These are phyloP conservation scores for Aspergillus caelatus DNA, from an alignment of 2,329 filamentous ascomycete genomes.

Conservation along the genomic window DNA sequence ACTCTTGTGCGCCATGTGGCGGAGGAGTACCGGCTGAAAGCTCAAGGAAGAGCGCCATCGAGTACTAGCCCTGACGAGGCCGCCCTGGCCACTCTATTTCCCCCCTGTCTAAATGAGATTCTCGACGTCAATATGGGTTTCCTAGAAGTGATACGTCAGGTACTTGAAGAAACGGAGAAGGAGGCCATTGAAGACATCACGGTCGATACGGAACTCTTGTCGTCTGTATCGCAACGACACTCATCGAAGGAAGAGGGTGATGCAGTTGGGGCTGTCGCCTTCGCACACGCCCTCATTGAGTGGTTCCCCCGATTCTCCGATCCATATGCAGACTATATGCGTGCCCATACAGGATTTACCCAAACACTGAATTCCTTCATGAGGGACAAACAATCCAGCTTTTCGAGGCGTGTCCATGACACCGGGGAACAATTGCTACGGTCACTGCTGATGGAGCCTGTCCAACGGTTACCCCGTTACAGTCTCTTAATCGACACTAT, in stretches of 20 bases:
- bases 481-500: conserved; percentile 97
- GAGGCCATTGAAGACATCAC: conserved; percentile 78
- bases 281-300: conserved; percentile 80
- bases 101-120: conserved; percentile 77
- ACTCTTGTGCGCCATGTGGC: conserved; percentile 82
- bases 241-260: conserved; percentile 60
- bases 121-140: conserved; percentile 81
- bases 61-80: conserved; percentile 73
- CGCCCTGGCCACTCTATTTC: conserved; percentile 77
- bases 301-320: conserved; percentile 93
- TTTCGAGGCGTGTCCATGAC: conserved; percentile 76
- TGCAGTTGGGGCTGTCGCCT: conserved; percentile 73
- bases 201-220: conserved; percentile 51
- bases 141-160: conserved; percentile 70
- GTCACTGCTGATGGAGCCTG: conserved; percentile 92
- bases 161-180: conserved; percentile 82
- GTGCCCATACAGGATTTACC: conserved; percentile 83
- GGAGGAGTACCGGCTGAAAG: conserved; percentile 74
- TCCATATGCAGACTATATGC: conserved; percentile 91
- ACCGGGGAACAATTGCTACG: conserved; percentile 88
- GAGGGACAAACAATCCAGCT: conserved; percentile 75
- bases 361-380: conserved; percentile 78
- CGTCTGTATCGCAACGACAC: conserved; percentile 51
- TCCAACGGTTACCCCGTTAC: conserved; percentile 91
- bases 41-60: conserved; percentile 58